phyloP scores from a whole-genome alignment of 2,329 filamentous ascomycete species.

The Pseudopyricularia javanii region DNA sequence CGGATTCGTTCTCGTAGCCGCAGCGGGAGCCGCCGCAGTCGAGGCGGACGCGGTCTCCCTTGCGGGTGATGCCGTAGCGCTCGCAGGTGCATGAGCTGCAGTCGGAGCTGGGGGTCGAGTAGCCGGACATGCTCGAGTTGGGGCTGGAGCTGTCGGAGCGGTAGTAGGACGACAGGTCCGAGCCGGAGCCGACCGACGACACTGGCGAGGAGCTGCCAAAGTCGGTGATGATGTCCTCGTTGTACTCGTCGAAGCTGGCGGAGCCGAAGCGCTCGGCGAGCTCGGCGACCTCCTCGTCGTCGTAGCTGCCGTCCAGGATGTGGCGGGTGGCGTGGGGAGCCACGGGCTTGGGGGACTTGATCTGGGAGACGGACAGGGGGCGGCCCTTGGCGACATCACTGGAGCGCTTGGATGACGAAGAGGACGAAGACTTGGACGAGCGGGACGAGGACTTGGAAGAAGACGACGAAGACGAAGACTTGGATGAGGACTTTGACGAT shows the following conservation, averaged over 20 bases:
- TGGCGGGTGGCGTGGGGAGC: slow-evolving; percentile 78
- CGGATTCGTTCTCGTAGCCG: slow-evolving; percentile 63
- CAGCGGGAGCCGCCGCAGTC: slow-evolving; percentile 87
- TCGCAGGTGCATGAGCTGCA: slow-evolving; percentile 81
- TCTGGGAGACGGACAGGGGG: slow-evolving; percentile 76
- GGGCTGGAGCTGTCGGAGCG: slow-evolving; percentile 64
- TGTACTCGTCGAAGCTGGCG: slow-evolving; percentile 37
- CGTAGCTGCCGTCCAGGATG: slow-evolving; percentile 74
- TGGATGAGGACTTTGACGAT: slow-evolving; percentile 29
- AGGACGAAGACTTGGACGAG: slow-evolving; percentile 24
- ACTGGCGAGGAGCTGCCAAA: slow-evolving; percentile 46
- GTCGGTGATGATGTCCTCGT: slow-evolving; percentile 42
- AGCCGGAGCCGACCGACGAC: slow-evolving; percentile 49
- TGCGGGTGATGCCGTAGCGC: slow-evolving; percentile 90
- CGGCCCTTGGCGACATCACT: slow-evolving; percentile 76
- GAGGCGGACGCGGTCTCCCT: slow-evolving; percentile 86
- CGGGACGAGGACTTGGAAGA: slow-evolving; percentile 35
- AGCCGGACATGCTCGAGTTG: slow-evolving; percentile 62
- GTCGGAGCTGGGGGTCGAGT: slow-evolving; percentile 67
- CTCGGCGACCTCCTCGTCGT: slow-evolving; percentile 63
- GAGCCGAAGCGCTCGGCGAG: slow-evolving; percentile 56
- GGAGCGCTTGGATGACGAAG: slow-evolving; percentile 28
- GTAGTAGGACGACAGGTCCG: slow-evolving; percentile 48
- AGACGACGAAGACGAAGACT: slow-evolving; percentile 26
- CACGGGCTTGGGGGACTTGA: slow-evolving; percentile 80